Evolutionary conservation across 305 asterid species (phyloP).

Genomic region (Solanum hybrid): DNA sequence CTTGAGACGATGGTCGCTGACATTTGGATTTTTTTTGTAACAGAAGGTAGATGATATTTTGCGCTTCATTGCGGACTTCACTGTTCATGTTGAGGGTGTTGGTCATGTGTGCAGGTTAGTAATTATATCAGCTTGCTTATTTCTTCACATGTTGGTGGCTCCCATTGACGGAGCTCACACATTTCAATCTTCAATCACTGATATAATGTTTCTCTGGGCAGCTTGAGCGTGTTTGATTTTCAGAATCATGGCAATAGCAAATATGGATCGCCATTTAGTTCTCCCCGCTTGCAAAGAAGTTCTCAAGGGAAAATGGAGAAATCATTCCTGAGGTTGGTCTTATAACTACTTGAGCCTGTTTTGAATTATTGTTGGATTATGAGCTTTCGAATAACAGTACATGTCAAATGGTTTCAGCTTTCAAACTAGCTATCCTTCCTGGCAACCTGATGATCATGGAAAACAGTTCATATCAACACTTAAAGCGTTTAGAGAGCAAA

Average conservation of each 20-base stretch:
- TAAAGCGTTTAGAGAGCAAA: conserved; percentile 58
- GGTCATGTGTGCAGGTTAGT: conserved; percentile 86
- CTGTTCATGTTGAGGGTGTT: conserved; percentile 79
- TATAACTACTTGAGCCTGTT: neutral
- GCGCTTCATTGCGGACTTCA: conserved; percentile 78
- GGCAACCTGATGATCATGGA: conserved; percentile 73
- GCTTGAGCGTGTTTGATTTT: conserved; percentile 85
- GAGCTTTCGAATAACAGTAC: neutral
- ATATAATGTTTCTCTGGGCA: conserved; percentile 22
- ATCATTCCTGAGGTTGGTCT: conserved; percentile 76
- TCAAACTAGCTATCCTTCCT: conserved; percentile 63
- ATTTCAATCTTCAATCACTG: neutral
- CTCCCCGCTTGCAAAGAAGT: conserved; percentile 54
- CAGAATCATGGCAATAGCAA: conserved; percentile 68
- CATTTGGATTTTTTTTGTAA: conserved; percentile 10
- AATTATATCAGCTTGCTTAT: neutral
- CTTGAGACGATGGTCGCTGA: conserved; percentile 7
- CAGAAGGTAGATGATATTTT: conserved; percentile 79
- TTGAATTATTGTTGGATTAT: neutral
- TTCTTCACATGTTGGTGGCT: neutral
- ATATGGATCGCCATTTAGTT: conserved; percentile 68
- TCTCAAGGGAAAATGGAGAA: conserved; percentile 98
- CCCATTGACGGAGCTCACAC: neutral
- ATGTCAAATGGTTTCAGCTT: conserved; percentile 43
- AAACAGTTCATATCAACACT: conserved; percentile 58